Base-by-base conservation (phyloP, 1,284 basidiomycete genomes). In the Fistulinella cinereoalba region DNA sequence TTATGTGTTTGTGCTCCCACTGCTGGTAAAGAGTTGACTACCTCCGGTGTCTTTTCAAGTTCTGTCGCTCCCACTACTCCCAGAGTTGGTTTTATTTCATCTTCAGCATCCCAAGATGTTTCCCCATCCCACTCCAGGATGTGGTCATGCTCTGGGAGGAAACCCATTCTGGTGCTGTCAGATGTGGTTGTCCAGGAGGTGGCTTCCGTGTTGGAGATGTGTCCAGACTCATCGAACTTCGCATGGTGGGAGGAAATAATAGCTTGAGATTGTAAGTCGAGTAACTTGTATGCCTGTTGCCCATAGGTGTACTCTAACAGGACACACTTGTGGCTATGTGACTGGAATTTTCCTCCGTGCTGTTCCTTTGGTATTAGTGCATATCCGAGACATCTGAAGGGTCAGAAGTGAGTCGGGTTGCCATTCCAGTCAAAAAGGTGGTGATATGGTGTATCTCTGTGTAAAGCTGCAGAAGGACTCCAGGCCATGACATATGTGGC, bases 401-500 rank as follows among this genome's bases (percentile, higher is more conserved):
- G 40, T 0, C 19, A 6, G 39, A 50, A 42, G 4, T 42, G 6
- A 1, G 22, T 47, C 0, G 13, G 39, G 10, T 46, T 18, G 0
- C 38, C 23, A 10, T 22, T 21, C 10, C 28, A 10, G 5, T 47
- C 5, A 12, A 47, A 47, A 0, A 47, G 10, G 0, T 13, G 4
- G n/a, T 42, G 28, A 15, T 47, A 47, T 0, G 36, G 36, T 5
- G 11, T 10, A 3, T 18, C 11, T 23, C 23, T 27, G 9, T 36
- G 18, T 2, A 46, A 34, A 10, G n/a, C 7, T 6, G 45, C 29
- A 2, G 21, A 25, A 3, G 24, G 37, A 42, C 34, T 49, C 3
- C 47, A 15, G 3, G 47, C 44, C 2, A 52, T 54, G 16, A 43
- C 6, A 10, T 37, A 43, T 3, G 49, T 45, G 13, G 53, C 49